Percentiles rank a stretch among this genome's conserved stretches.
phyloP scores from a whole-genome alignment of 352 stramenopile genomes.

The Globisporangium nagaii region DNA sequence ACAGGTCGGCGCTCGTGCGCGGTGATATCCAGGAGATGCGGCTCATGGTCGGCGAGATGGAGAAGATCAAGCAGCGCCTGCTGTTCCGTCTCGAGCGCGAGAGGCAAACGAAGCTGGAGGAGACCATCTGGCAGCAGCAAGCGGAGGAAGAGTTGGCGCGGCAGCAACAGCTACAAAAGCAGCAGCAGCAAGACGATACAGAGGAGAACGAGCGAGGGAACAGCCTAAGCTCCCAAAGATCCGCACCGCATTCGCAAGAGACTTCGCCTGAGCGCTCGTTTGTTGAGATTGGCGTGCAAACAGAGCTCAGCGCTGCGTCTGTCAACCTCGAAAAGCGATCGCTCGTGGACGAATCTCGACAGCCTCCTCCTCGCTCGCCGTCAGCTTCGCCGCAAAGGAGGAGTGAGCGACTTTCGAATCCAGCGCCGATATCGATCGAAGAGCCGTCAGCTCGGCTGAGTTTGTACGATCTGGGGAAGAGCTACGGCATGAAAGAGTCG shows the following conservation, averaged over 20 bases:
- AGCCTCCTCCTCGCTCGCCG: neutral
- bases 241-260: neutral
- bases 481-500: constrained; percentile 12
- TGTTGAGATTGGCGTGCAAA: constrained; percentile 11
- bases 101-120: constrained; percentile 12
- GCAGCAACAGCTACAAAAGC: constrained; percentile 1
- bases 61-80: constrained; percentile 45
- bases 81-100: constrained; percentile 36
- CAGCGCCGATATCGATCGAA: constrained; percentile 1
- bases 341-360: neutral
- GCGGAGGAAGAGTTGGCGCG: constrained; percentile 10
- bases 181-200: neutral
- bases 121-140: constrained; percentile 15
- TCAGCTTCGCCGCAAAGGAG: neutral
- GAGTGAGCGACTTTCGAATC: neutral
- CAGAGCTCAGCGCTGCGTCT: neutral
- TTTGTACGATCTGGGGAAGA: constrained; percentile 38
- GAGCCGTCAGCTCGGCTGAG: constrained; percentile 25
- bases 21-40: constrained; percentile 37
- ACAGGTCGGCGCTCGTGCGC: constrained; percentile 18
- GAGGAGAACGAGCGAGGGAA: neutral
- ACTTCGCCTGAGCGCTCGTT: neutral
- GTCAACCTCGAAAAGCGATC: neutral
- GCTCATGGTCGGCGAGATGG: constrained; percentile 54
- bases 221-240: neutral